phyloP scores from a whole-genome alignment of 1,139 yeast genomes.

The Candida freyschussii region DNA sequence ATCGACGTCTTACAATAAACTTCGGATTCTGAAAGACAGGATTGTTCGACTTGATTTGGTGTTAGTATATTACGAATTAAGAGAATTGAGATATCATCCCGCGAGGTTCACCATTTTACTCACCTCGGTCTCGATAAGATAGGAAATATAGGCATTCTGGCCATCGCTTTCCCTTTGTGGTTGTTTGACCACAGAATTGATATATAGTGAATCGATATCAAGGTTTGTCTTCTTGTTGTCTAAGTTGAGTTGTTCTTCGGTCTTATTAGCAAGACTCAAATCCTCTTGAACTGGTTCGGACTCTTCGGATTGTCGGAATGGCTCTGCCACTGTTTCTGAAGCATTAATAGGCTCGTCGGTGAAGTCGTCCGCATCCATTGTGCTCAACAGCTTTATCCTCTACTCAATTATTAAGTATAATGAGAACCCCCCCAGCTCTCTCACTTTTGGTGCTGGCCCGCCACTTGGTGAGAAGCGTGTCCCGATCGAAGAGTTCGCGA shows the following conservation, averaged over 20 bases:
- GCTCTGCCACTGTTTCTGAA: slow-evolving; percentile 1
- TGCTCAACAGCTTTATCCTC: too few relatives aligned
- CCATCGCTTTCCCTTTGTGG: slow-evolving; percentile 83
- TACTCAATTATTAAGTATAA: too few relatives aligned
- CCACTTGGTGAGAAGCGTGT: too few relatives aligned
- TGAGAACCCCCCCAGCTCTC: too few relatives aligned
- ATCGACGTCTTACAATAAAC: slow-evolving; percentile 66
- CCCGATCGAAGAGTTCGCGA: too few relatives aligned
- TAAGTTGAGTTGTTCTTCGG: slow-evolving; percentile 4
- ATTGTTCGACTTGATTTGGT: slow-evolving; percentile 32
- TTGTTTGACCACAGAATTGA: slow-evolving; percentile 18
- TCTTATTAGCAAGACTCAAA: too few relatives aligned
- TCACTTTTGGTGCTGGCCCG: too few relatives aligned
- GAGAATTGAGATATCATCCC: too few relatives aligned
- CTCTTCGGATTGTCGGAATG: not conserved
- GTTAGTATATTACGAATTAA: slow-evolving; percentile 4
- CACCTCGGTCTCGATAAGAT: slow-evolving; percentile 59
- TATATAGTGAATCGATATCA: slow-evolving; percentile 13
- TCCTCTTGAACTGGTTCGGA: not conserved
- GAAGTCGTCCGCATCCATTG: slow-evolving; percentile 19
- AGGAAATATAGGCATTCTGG: slow-evolving; percentile 77
- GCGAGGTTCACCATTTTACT: too few relatives aligned
- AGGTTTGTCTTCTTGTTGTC: slow-evolving; percentile 3
- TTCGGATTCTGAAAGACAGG: slow-evolving; percentile 40
- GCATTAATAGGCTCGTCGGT: slow-evolving; percentile 19